Evolutionary conservation across 768 basidiomycete species (phyloP).

Genomic region (Galerina sulciceps): DNA sequence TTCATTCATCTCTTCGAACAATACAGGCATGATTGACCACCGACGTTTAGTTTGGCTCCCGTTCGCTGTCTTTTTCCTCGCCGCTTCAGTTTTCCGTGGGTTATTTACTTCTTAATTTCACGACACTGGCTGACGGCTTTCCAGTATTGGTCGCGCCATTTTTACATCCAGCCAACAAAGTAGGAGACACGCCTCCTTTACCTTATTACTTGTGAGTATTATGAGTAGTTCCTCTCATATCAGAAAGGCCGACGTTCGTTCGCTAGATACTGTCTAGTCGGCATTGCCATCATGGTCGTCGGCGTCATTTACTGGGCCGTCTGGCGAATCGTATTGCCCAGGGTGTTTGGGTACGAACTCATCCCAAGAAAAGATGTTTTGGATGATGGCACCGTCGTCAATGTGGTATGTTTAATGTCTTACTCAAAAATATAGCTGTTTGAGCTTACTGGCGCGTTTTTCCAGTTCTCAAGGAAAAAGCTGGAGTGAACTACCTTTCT

Average conservation of each 20-base stretch:
- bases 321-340: constrained; percentile 56
- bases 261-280: constrained; percentile 55
- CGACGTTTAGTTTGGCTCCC: constrained; percentile 54
- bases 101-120: neutral
- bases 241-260: neutral
- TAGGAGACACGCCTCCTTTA: constrained; percentile 63
- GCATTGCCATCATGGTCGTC: constrained; percentile 47
- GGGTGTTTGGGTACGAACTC: constrained; percentile 50
- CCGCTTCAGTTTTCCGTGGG: constrained; percentile 54
- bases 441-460: neutral
- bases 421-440: neutral
- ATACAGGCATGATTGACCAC: neutral
- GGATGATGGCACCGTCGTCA: constrained; percentile 57
- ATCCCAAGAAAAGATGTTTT: constrained; percentile 52
- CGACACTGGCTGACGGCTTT: neutral
- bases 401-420: constrained; percentile 43
- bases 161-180: constrained; percentile 52
- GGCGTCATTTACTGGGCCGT: constrained; percentile 59
- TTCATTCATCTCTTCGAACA: neutral
- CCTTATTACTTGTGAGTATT: constrained; percentile 59
- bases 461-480: constrained; percentile 18
- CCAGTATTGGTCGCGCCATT: constrained; percentile 60
- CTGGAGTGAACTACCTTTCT: constrained; percentile 1
- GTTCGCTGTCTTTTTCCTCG: constrained; percentile 58
- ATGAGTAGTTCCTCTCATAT: neutral